A percentile compares a stretch with the other conserved stretches of the same genome.
Conservation (phyloP, 2,329 filamentous ascomycete species). For the Ophiocordyceps australis region DNA sequence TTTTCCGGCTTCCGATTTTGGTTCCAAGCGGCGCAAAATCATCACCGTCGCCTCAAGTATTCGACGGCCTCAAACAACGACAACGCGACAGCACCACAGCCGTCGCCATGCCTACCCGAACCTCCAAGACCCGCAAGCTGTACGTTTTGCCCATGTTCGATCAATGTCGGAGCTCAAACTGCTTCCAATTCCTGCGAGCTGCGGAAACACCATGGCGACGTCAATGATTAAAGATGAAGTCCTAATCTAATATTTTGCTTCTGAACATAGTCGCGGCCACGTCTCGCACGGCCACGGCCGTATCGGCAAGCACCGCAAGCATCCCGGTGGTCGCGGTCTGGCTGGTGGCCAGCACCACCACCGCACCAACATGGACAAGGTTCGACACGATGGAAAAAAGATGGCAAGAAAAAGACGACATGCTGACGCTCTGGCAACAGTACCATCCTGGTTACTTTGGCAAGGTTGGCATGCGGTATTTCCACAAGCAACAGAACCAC, state of each 20-base stretch:
- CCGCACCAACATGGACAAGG: constrained; percentile 48
- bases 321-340: constrained; percentile 64
- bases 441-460: constrained; percentile 99
- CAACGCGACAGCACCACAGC: constrained; percentile 25
- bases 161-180: too few species aligned
- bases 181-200: too few species aligned
- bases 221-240: too few species aligned
- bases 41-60: constrained; percentile 17
- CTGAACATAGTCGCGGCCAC: constrained; percentile 77
- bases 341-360: constrained; percentile 97
- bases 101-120: constrained; percentile 55
- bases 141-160: too few species aligned
- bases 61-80: constrained; percentile 16
- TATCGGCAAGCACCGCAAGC: constrained; percentile 97
- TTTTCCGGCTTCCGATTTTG: constrained; percentile 12
- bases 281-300: constrained; percentile 97
- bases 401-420: constrained; percentile 1
- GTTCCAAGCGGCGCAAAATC: constrained; percentile 19
- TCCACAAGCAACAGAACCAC: constrained; percentile 90
- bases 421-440: constrained; percentile 26
- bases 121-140: constrained; percentile 64
- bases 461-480: constrained; percentile 90
- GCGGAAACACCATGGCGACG: too few species aligned
- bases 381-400: constrained; percentile 30
- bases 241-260: constrained; percentile 4